Base-by-base conservation (phyloP, 2,329 filamentous ascomycete genomes). In the Drechslera avenae region DNA sequence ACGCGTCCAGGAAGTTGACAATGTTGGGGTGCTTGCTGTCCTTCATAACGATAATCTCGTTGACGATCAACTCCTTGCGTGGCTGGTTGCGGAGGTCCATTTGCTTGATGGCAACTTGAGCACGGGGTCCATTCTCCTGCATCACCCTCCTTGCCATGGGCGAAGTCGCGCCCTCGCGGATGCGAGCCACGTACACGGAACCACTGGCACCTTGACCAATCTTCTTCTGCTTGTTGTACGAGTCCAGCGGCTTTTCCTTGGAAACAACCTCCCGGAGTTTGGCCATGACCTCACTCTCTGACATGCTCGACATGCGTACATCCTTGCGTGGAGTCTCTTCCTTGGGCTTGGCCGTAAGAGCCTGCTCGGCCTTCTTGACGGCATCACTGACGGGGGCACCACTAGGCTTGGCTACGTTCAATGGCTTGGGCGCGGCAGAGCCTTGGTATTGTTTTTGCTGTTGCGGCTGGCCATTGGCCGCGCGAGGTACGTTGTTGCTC, bases 11-110 rank as follows among this genome's bases (percentile, higher is more conserved):
- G 78, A 96, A 99, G 77, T 99, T 99, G 76, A 99, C 94, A 79
- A 99, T 99, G 76, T 99, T 99, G 54, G 89, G 87, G 75, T 99
- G 94, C 72, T 92, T 90, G 80, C 91, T 96, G 78, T 99, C 94
- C 79, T 97, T 97, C 94, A 99, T 99, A 53, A 99, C 94, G 79
- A 99, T 95, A 69, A 99, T 99, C 71, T 99, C 94, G 74, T 99
- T 99, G 45, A 99, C 94, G 69, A 99, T 99, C 68, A 99, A 79
- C 76, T 99, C 94, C 81, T 99, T 99, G 52, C 94, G 84, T 39
- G 94, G 94, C 75, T 99, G 94, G 71, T 96, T 94, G 42, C 93
- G 91, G 48, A 99, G 84, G 77, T 99, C 94, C 94, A 99, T 99
- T 78, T 99, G 94, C 79, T 99, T 99, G 73, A 99, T 99, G 34